phyloP scores from a whole-genome alignment of 1,139 yeast species.

The Saccharomyces pastorianus region DNA sequence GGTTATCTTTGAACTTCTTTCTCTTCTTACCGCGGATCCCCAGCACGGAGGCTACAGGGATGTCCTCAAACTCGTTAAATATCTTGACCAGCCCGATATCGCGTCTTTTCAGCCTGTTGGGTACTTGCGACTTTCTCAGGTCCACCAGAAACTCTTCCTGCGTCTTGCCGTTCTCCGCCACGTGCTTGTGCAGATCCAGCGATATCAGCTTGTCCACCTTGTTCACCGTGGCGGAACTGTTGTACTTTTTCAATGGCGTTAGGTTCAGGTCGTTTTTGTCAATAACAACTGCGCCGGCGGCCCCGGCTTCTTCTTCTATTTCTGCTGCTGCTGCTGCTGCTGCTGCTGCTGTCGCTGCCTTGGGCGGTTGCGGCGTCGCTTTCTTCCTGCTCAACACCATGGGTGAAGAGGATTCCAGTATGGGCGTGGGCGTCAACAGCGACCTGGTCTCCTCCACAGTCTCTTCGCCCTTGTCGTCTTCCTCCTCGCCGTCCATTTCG shows the following conservation, averaged over 20 bases:
- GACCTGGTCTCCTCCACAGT: not conserved
- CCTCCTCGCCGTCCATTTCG: not conserved
- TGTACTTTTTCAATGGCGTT: not conserved
- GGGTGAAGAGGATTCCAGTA: not conserved
- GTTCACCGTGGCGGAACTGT: constrained; percentile 1
- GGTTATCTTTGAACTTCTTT: constrained; percentile 27
- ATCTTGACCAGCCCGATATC: constrained; percentile 28
- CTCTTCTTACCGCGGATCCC: constrained; percentile 33
- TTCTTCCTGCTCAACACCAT: not conserved
- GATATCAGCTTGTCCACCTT: constrained; percentile 13
- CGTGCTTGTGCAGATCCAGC: constrained; percentile 11
- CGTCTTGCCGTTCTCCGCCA: constrained; percentile 9
- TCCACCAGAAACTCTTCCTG: constrained; percentile 18
- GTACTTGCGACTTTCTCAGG: constrained; percentile 17
- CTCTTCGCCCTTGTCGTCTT: not conserved
- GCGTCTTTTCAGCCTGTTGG: constrained; percentile 18
- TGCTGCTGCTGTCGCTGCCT: not conserved
- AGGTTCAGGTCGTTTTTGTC: not conserved
- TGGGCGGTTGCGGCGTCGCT: not conserved
- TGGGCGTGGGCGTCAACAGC: not conserved
- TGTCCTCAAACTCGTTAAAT: constrained; percentile 30
- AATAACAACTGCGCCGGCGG: not conserved
- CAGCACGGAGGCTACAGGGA: constrained; percentile 29
- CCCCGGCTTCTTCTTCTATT: not conserved
- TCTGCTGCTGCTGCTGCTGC: not conserved